Conservation (phyloP, 495 filamentous ascomycete species). For the Neurospora sublineolata region DNA sequence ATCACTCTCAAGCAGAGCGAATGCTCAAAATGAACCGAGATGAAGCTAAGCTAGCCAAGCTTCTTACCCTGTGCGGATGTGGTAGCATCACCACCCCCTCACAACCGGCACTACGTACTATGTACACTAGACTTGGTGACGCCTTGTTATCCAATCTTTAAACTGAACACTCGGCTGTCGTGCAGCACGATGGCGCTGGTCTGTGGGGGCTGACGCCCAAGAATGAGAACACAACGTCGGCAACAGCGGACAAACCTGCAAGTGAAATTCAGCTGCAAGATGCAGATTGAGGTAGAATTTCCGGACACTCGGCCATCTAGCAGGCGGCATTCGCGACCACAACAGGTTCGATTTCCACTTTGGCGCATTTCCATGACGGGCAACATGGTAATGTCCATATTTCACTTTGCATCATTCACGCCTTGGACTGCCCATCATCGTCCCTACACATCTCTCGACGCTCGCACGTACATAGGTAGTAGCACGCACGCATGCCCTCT, state of each 20-base stretch:
- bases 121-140: background rate
- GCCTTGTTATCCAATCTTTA: background rate
- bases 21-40: background rate
- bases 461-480: background rate
- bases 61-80: background rate
- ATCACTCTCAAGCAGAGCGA: background rate
- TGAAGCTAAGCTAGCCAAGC: background rate
- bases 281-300: background rate
- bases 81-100: background rate
- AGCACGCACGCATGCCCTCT: background rate
- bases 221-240: background rate
- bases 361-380: background rate
- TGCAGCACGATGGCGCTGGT: background rate
- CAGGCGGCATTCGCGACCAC: background rate
- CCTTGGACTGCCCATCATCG: background rate
- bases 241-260: background rate
- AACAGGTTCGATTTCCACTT: background rate
- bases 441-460: background rate
- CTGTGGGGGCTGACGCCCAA: background rate
- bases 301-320: background rate
- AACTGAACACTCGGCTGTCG: background rate
- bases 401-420: background rate
- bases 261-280: background rate
- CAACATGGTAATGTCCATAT: background rate
- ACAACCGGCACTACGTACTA: background rate